These are phyloP conservation scores for Phaeosphaeriaceae sp. DNA, from an alignment of 2,329 filamentous ascomycete genomes.

Conservation along the genomic window DNA sequence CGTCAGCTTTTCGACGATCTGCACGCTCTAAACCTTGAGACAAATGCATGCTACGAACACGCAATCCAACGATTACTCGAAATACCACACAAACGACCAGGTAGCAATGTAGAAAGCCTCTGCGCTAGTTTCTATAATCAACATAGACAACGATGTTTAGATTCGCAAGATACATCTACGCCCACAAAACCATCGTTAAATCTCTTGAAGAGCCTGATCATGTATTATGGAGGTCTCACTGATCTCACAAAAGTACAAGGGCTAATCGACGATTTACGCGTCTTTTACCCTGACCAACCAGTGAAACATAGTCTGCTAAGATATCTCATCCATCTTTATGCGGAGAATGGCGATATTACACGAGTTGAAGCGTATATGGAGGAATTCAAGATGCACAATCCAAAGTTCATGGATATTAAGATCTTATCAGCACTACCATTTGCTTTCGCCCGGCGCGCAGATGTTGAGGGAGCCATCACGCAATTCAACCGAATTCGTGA, in stretches of 20 bases:
- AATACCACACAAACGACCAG: conserved; percentile 13
- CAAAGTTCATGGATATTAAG: conserved; percentile 13
- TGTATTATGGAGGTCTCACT: conserved; percentile 22
- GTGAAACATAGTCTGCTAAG: conserved; percentile 28
- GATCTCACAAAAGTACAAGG: conserved; percentile 26
- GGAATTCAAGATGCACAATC: conserved; percentile 24
- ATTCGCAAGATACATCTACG: conserved; percentile 11
- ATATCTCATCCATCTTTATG: conserved; percentile 36
- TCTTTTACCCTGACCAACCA: conserved; percentile 27
- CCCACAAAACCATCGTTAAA: conserved; percentile 25
- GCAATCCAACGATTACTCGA: conserved; percentile 32
- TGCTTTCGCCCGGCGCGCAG: conserved; percentile 72
- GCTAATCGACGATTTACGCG: conserved; percentile 33
- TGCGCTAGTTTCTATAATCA: conserved; percentile 26
- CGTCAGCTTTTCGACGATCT: conserved; percentile 32
- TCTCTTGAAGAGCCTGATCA: conserved; percentile 28
- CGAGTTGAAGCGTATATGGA: conserved; percentile 43
- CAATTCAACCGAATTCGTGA: conserved; percentile 68
- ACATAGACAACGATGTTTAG: conserved; percentile 27
- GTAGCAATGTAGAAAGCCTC: not conserved
- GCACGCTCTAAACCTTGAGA: conserved; percentile 22
- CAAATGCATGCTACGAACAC: conserved; percentile 32
- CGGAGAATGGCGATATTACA: conserved; percentile 41
- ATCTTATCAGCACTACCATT: conserved; percentile 60
- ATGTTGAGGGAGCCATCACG: conserved; percentile 64